Percentiles rank a stretch among this genome's conserved stretches.
Conservation (phyloP, 2,329 filamentous ascomycete genomes). For the Dryadomyces quercus-mongolicae region DNA sequence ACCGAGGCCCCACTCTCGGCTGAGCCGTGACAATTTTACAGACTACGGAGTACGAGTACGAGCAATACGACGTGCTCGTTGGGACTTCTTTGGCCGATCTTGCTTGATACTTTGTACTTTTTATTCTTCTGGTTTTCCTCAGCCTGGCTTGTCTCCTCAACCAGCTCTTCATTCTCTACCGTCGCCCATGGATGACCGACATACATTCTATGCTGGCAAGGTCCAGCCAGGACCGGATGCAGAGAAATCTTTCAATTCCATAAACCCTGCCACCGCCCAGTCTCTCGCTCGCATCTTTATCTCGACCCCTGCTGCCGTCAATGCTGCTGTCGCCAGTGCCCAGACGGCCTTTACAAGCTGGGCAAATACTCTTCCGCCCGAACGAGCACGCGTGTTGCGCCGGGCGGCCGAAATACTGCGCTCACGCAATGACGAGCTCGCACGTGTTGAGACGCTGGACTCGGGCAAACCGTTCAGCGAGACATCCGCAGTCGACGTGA, state of each 20-base stretch:
- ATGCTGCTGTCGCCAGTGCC: conserved; percentile 61
- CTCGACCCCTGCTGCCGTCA: conserved; percentile 48
- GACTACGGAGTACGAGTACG: neutral
- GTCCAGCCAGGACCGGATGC: conserved; percentile 48
- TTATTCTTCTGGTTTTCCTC: neutral
- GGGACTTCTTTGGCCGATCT: neutral
- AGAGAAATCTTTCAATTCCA: conserved; percentile 52
- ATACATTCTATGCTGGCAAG: conserved; percentile 67
- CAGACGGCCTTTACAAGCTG: conserved; percentile 60
- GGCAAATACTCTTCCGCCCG: conserved; percentile 63
- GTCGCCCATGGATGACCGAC: conserved; percentile 24
- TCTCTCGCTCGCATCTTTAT: conserved; percentile 60
- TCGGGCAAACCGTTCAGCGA: conserved; percentile 80
- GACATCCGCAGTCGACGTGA: conserved; percentile 71
- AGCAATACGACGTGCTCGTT: neutral
- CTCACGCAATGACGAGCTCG: conserved; percentile 66
- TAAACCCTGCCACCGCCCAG: conserved; percentile 61
- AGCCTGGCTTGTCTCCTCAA: neutral
- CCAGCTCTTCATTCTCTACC: neutral
- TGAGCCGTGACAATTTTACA: neutral
- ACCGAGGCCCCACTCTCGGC: neutral
- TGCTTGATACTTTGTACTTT: neutral
- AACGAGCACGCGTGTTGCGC: conserved; percentile 55
- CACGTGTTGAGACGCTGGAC: conserved; percentile 68
- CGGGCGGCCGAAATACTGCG: conserved; percentile 64